A percentile compares a stretch with the other conserved stretches of the same genome.
phyloP scores from a whole-genome alignment of 2,329 filamentous ascomycete genomes.

The Verticillium nonalfalfae region DNA sequence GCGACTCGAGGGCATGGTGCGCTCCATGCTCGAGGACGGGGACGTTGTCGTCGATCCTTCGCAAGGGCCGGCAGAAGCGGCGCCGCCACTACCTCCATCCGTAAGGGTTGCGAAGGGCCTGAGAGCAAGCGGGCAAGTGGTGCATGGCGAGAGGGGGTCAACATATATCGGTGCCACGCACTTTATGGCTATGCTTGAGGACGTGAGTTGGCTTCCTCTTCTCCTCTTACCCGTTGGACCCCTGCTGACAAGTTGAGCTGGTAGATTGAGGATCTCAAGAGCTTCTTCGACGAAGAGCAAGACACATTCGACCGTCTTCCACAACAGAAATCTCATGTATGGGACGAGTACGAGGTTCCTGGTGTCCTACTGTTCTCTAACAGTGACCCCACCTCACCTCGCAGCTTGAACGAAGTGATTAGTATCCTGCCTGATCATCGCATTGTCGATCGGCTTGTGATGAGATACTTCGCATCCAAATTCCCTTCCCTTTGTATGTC shows the following conservation, averaged over 20 bases:
- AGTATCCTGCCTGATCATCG: conserved; percentile 37
- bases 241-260: background rate
- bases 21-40: conserved; percentile 43
- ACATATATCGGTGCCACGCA: conserved; percentile 55
- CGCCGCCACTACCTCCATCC: background rate
- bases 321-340: conserved; percentile 12
- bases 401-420: conserved; percentile 39
- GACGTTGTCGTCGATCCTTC: conserved; percentile 8
- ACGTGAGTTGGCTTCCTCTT: conserved; percentile 32
- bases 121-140: conserved; percentile 30
- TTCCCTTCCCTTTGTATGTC: conserved; percentile 44
- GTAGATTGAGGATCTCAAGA: conserved; percentile 53
- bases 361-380: conserved; percentile 37
- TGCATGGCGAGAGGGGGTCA: conserved; percentile 33
- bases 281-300: conserved; percentile 44
- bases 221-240: background rate
- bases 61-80: background rate
- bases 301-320: conserved; percentile 27
- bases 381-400: conserved; percentile 19
- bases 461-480: conserved; percentile 46
- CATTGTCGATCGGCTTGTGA: conserved; percentile 43
- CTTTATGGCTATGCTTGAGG: conserved; percentile 53
- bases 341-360: conserved; percentile 27
- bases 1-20: conserved; percentile 52
- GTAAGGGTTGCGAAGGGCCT: conserved; percentile 7